These are phyloP conservation scores for Myxozyma monticola DNA, from an alignment of 805 yeast species.

Conservation along the genomic window DNA sequence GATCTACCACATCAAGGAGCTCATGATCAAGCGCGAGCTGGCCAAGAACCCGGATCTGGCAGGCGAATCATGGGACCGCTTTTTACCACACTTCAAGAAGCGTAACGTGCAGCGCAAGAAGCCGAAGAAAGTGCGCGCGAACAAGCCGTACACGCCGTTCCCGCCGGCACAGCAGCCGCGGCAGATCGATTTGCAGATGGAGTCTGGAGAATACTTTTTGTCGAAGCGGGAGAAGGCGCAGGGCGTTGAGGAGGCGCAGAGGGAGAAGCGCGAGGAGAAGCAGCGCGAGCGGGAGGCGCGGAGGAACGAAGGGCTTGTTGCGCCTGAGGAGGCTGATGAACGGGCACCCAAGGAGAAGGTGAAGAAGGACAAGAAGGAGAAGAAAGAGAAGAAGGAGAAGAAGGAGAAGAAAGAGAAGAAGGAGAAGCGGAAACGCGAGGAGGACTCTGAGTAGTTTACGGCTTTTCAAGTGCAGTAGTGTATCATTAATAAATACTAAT, in stretches of 20 bases:
- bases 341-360: constrained; percentile 36
- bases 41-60: constrained; percentile 95
- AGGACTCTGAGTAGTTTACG: background rate
- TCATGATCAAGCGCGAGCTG: constrained; percentile 95
- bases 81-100: constrained; percentile 94
- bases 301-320: constrained; percentile 74
- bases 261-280: constrained; percentile 71
- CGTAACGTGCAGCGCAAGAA: constrained; percentile 92
- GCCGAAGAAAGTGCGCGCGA: constrained; percentile 65
- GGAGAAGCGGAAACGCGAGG: background rate
- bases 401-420: constrained; percentile 5
- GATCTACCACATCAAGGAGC: constrained; percentile 93
- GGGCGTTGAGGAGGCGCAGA: constrained; percentile 71
- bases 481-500: too few relatives aligned
- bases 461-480: too few relatives aligned
- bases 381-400: constrained; percentile 6
- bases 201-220: constrained; percentile 96
- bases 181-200: constrained; percentile 95
- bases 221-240: constrained; percentile 78
- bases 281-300: constrained; percentile 65
- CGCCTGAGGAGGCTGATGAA: constrained; percentile 74
- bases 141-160: constrained; percentile 94
- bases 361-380: background rate
- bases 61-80: constrained; percentile 94
- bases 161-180: constrained; percentile 97